Evolutionary conservation across 2,329 filamentous ascomycete species (phyloP).

Genomic region (Dryadomyces sulphureus): DNA sequence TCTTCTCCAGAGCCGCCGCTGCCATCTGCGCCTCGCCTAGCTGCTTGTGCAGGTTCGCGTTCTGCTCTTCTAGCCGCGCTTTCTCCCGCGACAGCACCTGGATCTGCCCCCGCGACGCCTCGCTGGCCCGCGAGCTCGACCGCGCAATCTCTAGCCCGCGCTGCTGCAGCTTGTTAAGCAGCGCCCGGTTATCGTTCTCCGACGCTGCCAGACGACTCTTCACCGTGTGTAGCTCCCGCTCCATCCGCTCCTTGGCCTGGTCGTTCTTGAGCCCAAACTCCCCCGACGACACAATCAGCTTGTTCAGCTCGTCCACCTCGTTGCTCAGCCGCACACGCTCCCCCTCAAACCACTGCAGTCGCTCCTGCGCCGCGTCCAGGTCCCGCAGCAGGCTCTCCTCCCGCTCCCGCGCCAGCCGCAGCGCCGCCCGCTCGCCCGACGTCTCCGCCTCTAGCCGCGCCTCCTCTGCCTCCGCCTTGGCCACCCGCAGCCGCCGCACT

Average conservation of each 20-base stretch:
- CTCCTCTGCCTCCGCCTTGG: slow-evolving; percentile 75
- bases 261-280: slow-evolving; percentile 83
- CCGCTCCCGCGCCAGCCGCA: slow-evolving; percentile 62
- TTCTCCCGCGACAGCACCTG: slow-evolving; percentile 71
- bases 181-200: slow-evolving; percentile 85
- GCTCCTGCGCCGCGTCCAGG: slow-evolving; percentile 61
- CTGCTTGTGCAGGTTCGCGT: slow-evolving; percentile 65
- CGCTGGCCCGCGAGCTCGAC: slow-evolving; percentile 71
- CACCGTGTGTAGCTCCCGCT: slow-evolving; percentile 79
- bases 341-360: slow-evolving; percentile 63
- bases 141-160: slow-evolving; percentile 94
- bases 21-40: slow-evolving; percentile 73
- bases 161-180: slow-evolving; percentile 95
- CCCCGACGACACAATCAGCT: slow-evolving; percentile 77
- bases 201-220: slow-evolving; percentile 82
- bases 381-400: slow-evolving; percentile 66
- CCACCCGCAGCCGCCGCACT: slow-evolving; percentile 65
- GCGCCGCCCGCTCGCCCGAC: slow-evolving; percentile 65
- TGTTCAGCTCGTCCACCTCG: slow-evolving; percentile 74
- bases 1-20: slow-evolving; percentile 77
- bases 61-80: slow-evolving; percentile 66
- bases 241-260: slow-evolving; percentile 83
- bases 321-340: slow-evolving; percentile 64
- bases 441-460: slow-evolving; percentile 71
- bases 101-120: slow-evolving; percentile 67